Conservation (phyloP, 345 rosid genomes). For the Heritiera fomes region DNA sequence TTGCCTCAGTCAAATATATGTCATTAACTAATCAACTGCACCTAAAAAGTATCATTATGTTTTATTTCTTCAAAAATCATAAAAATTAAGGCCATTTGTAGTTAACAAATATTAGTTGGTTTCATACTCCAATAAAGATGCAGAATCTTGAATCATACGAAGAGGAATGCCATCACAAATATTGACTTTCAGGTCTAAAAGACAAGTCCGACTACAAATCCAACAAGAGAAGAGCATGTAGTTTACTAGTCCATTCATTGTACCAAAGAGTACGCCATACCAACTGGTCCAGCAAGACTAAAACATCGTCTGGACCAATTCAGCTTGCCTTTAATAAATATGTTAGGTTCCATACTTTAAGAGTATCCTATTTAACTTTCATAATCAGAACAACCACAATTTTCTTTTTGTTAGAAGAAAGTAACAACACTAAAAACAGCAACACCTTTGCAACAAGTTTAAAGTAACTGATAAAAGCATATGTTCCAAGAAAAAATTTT, state of each 20-base stretch:
- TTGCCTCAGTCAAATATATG: neutral
- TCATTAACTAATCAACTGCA: neutral
- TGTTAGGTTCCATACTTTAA: neutral
- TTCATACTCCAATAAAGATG: constrained; percentile 8
- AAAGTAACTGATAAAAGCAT: neutral
- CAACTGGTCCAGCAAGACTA: too few relatives aligned
- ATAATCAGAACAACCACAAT: neutral
- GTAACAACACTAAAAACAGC: neutral
- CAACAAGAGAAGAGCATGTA: constrained; percentile 10
- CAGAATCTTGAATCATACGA: constrained; percentile 11
- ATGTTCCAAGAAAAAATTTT: neutral
- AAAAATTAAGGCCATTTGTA: neutral
- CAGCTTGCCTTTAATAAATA: constrained; percentile 13
- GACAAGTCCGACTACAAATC: neutral
- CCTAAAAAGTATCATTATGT: neutral
- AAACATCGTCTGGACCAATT: neutral
- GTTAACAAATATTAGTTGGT: neutral
- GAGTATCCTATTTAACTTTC: neutral
- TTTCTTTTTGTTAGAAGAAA: neutral
- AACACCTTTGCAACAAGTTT: neutral
- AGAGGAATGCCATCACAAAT: constrained; percentile 3
- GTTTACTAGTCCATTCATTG: constrained; percentile 7
- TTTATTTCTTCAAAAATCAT: neutral
- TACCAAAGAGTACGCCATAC: constrained; percentile 3
- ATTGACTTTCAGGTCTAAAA: constrained; percentile 16